Conservation (phyloP, 768 basidiomycete species). For the Macrolepiota dolichaula region DNA sequence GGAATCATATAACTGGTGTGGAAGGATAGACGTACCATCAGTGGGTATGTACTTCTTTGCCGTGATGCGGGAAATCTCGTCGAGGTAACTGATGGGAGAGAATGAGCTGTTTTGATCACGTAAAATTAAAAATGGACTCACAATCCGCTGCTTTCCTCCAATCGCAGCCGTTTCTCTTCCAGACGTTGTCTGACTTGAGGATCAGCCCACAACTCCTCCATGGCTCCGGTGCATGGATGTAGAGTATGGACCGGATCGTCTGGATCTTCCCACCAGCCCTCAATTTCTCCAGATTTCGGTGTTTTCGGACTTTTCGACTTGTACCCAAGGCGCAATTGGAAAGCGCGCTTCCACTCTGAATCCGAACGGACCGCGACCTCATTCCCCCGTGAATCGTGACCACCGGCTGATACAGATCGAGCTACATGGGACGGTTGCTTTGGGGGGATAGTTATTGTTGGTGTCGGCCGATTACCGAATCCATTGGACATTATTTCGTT, state of each 20-base stretch:
- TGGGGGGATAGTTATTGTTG: constrained; percentile 46
- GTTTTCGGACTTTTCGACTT: constrained; percentile 67
- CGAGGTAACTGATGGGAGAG: constrained; percentile 55
- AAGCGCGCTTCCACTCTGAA: constrained; percentile 65
- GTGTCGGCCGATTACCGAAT: constrained; percentile 40
- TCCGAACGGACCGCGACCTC: constrained; percentile 61
- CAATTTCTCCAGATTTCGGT: constrained; percentile 66
- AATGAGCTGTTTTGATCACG: background rate
- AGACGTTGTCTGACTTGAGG: constrained; percentile 60
- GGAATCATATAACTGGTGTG: background rate
- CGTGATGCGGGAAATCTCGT: constrained; percentile 78
- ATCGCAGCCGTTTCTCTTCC: constrained; percentile 59
- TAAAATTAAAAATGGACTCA: constrained; percentile 35
- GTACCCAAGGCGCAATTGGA: constrained; percentile 44
- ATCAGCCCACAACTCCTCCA: constrained; percentile 78
- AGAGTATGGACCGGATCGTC: constrained; percentile 76
- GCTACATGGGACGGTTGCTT: constrained; percentile 23
- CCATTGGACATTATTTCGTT: constrained; percentile 22
- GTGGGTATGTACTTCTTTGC: constrained; percentile 81
- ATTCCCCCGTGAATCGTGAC: constrained; percentile 23
- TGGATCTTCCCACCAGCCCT: constrained; percentile 86
- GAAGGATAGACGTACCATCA: constrained; percentile 45
- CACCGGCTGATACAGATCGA: constrained; percentile 15
- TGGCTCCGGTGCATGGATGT: constrained; percentile 57
- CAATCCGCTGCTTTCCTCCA: constrained; percentile 88